Base-by-base conservation (phyloP, 495 filamentous ascomycete species). In the Aspergillus asperescens region DNA sequence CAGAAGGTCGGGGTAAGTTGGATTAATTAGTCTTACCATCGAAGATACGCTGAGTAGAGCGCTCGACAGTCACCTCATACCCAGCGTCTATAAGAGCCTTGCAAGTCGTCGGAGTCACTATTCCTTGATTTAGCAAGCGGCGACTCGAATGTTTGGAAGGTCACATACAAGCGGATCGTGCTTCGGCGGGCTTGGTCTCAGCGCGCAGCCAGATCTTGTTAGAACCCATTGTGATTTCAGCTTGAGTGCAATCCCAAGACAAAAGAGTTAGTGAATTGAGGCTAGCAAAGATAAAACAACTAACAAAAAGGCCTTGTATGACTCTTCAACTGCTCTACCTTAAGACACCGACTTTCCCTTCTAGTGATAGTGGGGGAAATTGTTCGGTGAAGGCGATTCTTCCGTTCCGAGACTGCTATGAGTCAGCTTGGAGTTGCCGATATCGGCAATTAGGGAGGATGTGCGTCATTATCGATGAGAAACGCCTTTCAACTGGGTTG, bases 51-150 rank as follows among this genome's bases (percentile, higher is more conserved):
- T 85, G 81, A 12, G 82, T 78, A 38, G 83, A 89, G 40, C 82
- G 78, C 76, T 97, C 92, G 16, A 96, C 82, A 31, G 86, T 81
- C 62, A 97, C 83, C 3, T 78, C 74, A 65, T 95, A 97, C 53
- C 88, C 93, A 22, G 88, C 86, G 63, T 89, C 80, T 40, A 95
- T 75, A 47, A 97, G 81, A 43, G 82, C 79, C 70, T 88, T 88
- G 49, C 86, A 74, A 20, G 87, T 93, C 23, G 82, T 77, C 3
- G 85, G 85, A 13, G 84, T 87, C 58, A 76, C 73, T 76, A 39
- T 39, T 5, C 41, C 55, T 51, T 20, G 41, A 48, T 32, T 63
- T 29, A 54, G 52, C 28, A 22, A 57, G 42, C 41, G 22, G 35
- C 37, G 40, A 49, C 46, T 35, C 46, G 20, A 48, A 48, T 28